These are phyloP conservation scores for Fistulinella prunicolor DNA, from an alignment of 768 basidiomycete species.

Conservation along the genomic window DNA sequence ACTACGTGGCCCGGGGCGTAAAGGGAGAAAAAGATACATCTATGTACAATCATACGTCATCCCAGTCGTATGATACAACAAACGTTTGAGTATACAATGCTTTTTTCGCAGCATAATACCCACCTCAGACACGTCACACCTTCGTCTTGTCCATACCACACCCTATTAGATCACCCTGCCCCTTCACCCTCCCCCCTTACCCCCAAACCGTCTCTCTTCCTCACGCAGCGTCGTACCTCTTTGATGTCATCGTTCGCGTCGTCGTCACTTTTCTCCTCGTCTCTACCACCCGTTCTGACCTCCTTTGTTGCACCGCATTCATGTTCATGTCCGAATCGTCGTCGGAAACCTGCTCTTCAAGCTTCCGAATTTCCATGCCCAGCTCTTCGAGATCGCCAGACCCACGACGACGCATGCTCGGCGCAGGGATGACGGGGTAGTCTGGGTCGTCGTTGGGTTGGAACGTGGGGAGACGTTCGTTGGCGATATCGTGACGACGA, in stretches of 20 bases:
- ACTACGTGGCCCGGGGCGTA: too few relatives aligned
- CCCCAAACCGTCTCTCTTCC: too few relatives aligned
- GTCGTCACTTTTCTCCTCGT: slow-evolving; percentile 44
- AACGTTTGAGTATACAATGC: too few relatives aligned
- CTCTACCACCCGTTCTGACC: slow-evolving; percentile 62
- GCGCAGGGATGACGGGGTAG: slow-evolving; percentile 53
- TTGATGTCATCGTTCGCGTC: slow-evolving; percentile 48
- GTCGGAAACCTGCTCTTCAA: slow-evolving; percentile 57
- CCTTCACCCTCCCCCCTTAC: neutral
- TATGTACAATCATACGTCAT: too few relatives aligned
- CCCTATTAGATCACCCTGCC: neutral
- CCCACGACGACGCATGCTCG: slow-evolving; percentile 53
- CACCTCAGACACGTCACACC: too few relatives aligned
- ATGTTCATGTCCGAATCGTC: slow-evolving; percentile 17
- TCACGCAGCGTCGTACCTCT: slow-evolving; percentile 48
- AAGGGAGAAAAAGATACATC: too few relatives aligned
- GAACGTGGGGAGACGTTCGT: slow-evolving; percentile 71
- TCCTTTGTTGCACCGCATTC: neutral
- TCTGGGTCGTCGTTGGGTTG: slow-evolving; percentile 31
- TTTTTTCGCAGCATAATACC: too few relatives aligned
- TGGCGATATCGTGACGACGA: slow-evolving; percentile 67
- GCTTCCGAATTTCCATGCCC: slow-evolving; percentile 63
- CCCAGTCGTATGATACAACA: too few relatives aligned
- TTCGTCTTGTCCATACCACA: too few relatives aligned
- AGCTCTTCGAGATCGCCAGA: slow-evolving; percentile 42